phyloP scores from a whole-genome alignment of 73 alveolate species.

The Tetrahymena malaccensis region DNA sequence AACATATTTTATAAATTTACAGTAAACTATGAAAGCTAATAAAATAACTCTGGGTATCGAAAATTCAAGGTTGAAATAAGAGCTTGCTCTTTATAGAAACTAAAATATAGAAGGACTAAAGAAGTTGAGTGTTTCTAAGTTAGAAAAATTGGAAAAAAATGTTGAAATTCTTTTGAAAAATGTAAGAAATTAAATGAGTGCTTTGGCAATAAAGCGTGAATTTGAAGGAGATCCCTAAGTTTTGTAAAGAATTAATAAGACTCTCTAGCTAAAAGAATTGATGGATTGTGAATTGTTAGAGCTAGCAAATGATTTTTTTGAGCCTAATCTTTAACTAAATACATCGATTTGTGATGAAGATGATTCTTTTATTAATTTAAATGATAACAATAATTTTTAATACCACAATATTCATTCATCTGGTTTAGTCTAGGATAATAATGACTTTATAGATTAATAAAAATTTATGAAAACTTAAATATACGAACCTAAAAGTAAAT shows the following conservation, averaged over 20 bases:
- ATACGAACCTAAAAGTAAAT: background rate
- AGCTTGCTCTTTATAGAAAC: background rate
- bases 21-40: background rate
- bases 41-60: background rate
- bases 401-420: background rate
- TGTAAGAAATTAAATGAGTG: background rate
- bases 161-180: background rate
- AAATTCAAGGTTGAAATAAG: background rate
- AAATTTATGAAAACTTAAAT: background rate
- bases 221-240: background rate
- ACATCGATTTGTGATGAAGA: background rate
- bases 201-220: background rate
- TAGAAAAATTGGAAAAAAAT: background rate
- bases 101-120: background rate
- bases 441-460: background rate
- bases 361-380: background rate
- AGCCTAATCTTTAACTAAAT: background rate
- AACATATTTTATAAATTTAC: background rate
- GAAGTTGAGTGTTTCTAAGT: background rate
- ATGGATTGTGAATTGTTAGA: background rate
- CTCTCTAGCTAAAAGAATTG: background rate
- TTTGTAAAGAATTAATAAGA: background rate
- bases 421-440: background rate
- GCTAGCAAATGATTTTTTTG: background rate
- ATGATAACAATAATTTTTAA: background rate